Percentiles rank a stretch among this genome's conserved stretches.
Evolutionary conservation across 1,139 yeast genomes (phyloP).

Genomic region (Pichia sp.): DNA sequence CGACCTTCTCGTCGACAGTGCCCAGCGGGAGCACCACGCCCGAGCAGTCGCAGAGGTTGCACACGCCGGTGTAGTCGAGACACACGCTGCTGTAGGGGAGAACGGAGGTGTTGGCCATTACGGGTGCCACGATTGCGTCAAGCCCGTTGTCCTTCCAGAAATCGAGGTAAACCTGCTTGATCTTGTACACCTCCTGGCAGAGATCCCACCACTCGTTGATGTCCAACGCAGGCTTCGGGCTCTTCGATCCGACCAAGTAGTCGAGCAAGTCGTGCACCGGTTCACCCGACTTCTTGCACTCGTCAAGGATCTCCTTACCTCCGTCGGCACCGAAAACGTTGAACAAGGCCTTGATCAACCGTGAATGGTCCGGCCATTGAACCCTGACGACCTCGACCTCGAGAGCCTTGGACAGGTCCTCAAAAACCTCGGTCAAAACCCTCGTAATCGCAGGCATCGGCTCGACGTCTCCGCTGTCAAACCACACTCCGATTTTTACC

Average conservation of each 20-base stretch:
- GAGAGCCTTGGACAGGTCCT: conserved; percentile 27
- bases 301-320: conserved; percentile 35
- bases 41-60: conserved; percentile 23
- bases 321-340: conserved; percentile 44
- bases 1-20: conserved; percentile 17
- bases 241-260: conserved; percentile 7
- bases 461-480: conserved; percentile 33
- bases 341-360: conserved; percentile 25
- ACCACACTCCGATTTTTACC: conserved; percentile 33
- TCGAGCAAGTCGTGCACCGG: conserved; percentile 30
- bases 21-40: conserved; percentile 24
- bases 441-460: conserved; percentile 50
- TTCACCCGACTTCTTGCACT: conserved; percentile 41
- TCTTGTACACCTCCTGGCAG: conserved; percentile 29
- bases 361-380: conserved; percentile 37
- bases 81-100: conserved; percentile 6
- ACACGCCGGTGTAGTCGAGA: conserved; percentile 21
- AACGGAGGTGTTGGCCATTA: conserved; percentile 20
- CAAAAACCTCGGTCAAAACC: conserved; percentile 35
- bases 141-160: conserved; percentile 30
- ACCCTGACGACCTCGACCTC: conserved; percentile 44
- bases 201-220: conserved; percentile 34
- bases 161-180: conserved; percentile 29
- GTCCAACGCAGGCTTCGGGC: conserved; percentile 29
- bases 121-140: conserved; percentile 23